These are phyloP conservation scores for Dillenia turbinata DNA, from an alignment of 164 flowering plant genomes.

Conservation along the genomic window DNA sequence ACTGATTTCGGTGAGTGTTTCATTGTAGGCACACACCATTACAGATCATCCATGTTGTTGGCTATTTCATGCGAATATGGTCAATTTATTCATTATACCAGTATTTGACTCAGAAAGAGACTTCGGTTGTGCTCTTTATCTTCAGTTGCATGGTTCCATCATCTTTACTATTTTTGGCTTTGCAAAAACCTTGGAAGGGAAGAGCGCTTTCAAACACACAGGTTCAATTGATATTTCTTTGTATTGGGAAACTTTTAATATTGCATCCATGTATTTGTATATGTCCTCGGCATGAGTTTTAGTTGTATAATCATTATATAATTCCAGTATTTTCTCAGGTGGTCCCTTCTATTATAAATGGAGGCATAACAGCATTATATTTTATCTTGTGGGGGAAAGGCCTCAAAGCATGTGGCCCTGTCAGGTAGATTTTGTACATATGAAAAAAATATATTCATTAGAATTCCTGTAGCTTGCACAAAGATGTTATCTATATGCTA, in stretches of 20 bases:
- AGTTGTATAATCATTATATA: constrained; percentile 10
- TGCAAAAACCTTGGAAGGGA: constrained; percentile 99
- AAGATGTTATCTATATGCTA: too few species aligned
- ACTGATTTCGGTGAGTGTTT: constrained; percentile 1
- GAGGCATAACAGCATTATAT: constrained; percentile 85
- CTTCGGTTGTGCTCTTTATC: constrained; percentile 66
- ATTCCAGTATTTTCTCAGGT: constrained; percentile 48
- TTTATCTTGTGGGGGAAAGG: constrained; percentile 96
- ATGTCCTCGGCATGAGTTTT: constrained; percentile 3
- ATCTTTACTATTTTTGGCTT: constrained; percentile 51
- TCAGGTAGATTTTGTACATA: constrained; percentile 44
- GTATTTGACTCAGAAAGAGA: constrained; percentile 65
- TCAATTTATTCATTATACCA: constrained; percentile 82
- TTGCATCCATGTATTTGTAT: too few species aligned
- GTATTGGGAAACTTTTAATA: too few species aligned
- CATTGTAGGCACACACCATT: constrained; percentile 75
- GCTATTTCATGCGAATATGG: constrained; percentile 89
- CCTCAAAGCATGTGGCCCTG: constrained; percentile 84
- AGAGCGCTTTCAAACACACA: constrained; percentile 81
- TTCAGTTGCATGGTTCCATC: constrained; percentile 83
- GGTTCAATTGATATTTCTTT: constrained; percentile 30
- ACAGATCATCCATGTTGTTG: constrained; percentile 72
- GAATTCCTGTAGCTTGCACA: too few species aligned
- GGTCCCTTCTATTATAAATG: constrained; percentile 87
- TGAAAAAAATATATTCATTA: not conserved